phyloP scores from a whole-genome alignment of 2,329 filamentous ascomycete species.

The Dothiorella sarmentorum region DNA sequence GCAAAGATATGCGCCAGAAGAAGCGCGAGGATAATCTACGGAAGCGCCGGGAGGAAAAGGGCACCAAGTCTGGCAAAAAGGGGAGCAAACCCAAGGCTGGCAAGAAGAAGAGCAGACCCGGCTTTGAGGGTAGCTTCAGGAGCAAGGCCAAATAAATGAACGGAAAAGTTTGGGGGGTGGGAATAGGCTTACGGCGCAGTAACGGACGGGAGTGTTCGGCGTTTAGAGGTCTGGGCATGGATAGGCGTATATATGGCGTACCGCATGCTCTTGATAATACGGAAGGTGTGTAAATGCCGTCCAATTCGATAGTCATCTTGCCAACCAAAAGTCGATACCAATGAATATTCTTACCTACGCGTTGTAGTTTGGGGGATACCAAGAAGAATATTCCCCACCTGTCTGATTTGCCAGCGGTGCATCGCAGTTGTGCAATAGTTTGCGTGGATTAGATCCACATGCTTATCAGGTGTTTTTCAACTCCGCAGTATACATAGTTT shows the following conservation, averaged over 20 bases:
- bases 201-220: neutral
- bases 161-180: neutral
- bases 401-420: neutral
- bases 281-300: neutral
- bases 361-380: too few relatives aligned
- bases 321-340: neutral
- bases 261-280: neutral
- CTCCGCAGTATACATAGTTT: too few relatives aligned
- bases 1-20: slow-evolving; percentile 49
- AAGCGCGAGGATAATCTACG: slow-evolving; percentile 55
- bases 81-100: slow-evolving; percentile 51
- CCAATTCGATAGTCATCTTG: neutral
- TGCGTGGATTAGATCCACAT: too few relatives aligned
- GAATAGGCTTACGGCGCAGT: neutral
- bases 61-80: slow-evolving; percentile 60
- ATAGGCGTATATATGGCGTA: slow-evolving; percentile 4
- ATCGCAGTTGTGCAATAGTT: too few relatives aligned
- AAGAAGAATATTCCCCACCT: too few relatives aligned
- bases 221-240: slow-evolving; percentile 2
- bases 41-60: slow-evolving; percentile 72
- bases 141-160: slow-evolving; percentile 25
- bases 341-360: neutral
- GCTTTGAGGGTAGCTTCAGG: slow-evolving; percentile 67
- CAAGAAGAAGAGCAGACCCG: slow-evolving; percentile 47
- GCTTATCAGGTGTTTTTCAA: too few relatives aligned